Conservation (phyloP, 352 stramenopile species). For the Globisporangium rhizosaccharum region DNA sequence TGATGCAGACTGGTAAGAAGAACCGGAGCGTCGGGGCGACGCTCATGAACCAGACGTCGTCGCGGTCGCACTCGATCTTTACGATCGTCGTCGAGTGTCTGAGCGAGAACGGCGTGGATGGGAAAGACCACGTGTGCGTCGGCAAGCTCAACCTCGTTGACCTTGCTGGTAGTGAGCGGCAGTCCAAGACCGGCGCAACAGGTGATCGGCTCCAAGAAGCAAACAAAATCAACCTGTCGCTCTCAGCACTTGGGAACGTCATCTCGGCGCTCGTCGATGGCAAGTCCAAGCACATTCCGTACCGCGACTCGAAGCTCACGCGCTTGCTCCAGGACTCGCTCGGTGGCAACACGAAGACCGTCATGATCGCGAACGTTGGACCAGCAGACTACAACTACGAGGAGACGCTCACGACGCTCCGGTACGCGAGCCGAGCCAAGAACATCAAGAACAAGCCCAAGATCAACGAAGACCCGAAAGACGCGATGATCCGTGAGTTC, state of each 20-base stretch:
- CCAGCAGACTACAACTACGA: conserved; percentile 98
- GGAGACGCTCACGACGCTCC: conserved; percentile 89
- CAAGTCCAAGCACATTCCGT: conserved; percentile 54
- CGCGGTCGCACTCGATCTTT: conserved; percentile 97
- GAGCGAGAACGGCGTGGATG: conserved; percentile 51
- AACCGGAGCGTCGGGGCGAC: conserved; percentile 93
- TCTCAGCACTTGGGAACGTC: conserved; percentile 79
- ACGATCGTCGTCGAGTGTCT: conserved; percentile 93
- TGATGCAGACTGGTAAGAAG: conserved; percentile 94
- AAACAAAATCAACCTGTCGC: conserved; percentile 66
- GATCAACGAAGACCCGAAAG: conserved; percentile 98
- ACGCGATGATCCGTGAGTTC: conserved; percentile 96
- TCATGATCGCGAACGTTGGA: conserved; percentile 97
- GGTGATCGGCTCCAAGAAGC: conserved; percentile 70
- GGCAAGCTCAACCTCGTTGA: conserved; percentile 95
- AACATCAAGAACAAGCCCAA: conserved; percentile 99
- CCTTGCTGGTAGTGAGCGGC: conserved; percentile 65
- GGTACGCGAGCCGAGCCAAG: conserved; percentile 97
- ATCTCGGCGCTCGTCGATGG: conserved; percentile 85
- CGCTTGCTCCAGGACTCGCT: conserved; percentile 88
- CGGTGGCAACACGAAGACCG: conserved; percentile 94
- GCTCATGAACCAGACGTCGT: conserved; percentile 97
- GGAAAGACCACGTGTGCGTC: conserved; percentile 92
- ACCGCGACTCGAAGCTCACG: conserved; percentile 88
- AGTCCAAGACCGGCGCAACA: conserved; percentile 69